Evolutionary conservation across 2,329 filamentous ascomycete genomes (phyloP).

Genomic region (Lecanoromycetidae sp.): DNA sequence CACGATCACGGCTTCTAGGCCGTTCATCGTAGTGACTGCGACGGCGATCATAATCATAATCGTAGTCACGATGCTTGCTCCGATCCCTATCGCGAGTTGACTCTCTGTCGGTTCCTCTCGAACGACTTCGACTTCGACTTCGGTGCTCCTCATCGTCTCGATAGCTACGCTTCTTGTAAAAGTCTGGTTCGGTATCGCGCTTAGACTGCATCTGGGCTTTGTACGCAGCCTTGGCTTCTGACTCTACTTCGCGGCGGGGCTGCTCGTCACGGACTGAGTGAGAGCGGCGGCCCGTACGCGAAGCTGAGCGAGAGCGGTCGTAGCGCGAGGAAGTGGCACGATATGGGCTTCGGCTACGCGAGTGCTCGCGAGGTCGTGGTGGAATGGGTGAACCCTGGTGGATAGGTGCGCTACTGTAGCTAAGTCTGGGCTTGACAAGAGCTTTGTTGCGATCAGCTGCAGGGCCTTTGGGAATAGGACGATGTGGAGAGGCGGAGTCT

Average conservation of each 20-base stretch:
- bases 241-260: conserved; percentile 5
- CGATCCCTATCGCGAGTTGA: conserved; percentile 6
- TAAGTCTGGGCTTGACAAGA: conserved; percentile 7
- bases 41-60: conserved; percentile 1
- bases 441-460: conserved; percentile 11
- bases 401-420: conserved; percentile 11
- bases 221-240: conserved; percentile 4
- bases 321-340: background rate
- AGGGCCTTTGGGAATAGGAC: conserved; percentile 15
- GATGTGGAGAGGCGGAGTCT: conserved; percentile 28
- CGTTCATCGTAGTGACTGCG: conserved; percentile 4
- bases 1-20: conserved; percentile 11
- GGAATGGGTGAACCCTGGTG: conserved; percentile 11
- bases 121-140: conserved; percentile 9
- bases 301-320: conserved; percentile 8
- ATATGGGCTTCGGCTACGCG: conserved; percentile 11
- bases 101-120: conserved; percentile 1
- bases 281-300: background rate
- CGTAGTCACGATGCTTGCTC: conserved; percentile 6
- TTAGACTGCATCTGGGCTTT: conserved; percentile 8
- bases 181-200: conserved; percentile 9
- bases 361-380: background rate
- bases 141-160: conserved; percentile 6
- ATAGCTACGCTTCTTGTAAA: conserved; percentile 5
- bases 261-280: conserved; percentile 4